Evolutionary conservation across 1,139 yeast species (phyloP).

Genomic region (Hyphopichia khmerensis): DNA sequence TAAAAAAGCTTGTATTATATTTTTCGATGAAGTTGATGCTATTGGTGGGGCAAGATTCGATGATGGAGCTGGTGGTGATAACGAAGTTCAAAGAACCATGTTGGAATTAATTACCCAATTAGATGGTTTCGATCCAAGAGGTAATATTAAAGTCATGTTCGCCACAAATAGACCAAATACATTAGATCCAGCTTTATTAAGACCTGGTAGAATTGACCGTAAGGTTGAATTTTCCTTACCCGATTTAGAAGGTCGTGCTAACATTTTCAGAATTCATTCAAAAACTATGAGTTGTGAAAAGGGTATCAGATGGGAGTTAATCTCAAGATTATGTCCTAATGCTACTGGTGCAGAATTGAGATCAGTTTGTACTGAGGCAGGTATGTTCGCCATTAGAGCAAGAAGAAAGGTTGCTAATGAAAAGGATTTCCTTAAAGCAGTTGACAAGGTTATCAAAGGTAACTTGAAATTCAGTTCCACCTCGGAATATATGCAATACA

Average conservation of each 20-base stretch:
- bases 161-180: constrained; percentile 99
- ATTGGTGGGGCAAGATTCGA: constrained; percentile 99
- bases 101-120: constrained; percentile 94
- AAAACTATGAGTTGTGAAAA: constrained; percentile 97
- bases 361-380: constrained; percentile 96
- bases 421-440: constrained; percentile 95
- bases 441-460: constrained; percentile 97
- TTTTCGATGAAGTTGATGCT: constrained; percentile 97
- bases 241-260: constrained; percentile 95
- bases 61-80: constrained; percentile 99
- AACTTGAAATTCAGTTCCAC: constrained; percentile 97
- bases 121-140: constrained; percentile 98
- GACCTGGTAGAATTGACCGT: constrained; percentile 98
- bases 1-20: constrained; percentile 93
- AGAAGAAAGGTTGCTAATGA: constrained; percentile 97
- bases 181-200: constrained; percentile 92
- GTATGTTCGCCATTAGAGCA: constrained; percentile 98
- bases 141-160: constrained; percentile 97
- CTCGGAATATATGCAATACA: constrained; percentile 97
- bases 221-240: constrained; percentile 96
- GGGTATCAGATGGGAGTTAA: constrained; percentile 96
- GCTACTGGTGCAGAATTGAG: constrained; percentile 98
- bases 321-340: constrained; percentile 94
- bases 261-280: constrained; percentile 93
- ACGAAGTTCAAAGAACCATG: constrained; percentile 98